Conservation (phyloP, 345 rosid species). For the Salix brachista region DNA sequence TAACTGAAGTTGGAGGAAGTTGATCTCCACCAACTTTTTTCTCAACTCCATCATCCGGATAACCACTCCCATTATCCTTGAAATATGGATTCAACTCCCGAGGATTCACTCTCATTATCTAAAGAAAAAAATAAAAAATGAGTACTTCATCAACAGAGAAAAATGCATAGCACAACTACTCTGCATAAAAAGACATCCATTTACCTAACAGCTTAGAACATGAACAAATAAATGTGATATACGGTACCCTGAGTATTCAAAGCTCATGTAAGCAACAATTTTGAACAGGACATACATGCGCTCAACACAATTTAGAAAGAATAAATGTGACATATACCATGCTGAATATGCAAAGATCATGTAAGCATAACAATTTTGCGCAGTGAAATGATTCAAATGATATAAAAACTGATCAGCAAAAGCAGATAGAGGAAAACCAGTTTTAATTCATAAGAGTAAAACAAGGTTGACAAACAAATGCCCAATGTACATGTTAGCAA, state of each 20-base stretch:
- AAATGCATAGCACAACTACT: not conserved
- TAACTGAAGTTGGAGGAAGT: conserved; percentile 52
- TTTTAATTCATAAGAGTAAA: no score
- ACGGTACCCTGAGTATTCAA: not conserved
- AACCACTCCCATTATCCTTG: conserved; percentile 70
- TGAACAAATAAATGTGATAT: not conserved
- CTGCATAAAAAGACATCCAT: not conserved
- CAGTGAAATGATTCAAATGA: no score
- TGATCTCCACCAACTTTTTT: conserved; percentile 31
- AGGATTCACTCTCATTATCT: conserved; percentile 52
- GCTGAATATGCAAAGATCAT: not conserved
- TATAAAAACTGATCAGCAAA: no score
- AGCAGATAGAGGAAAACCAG: no score
- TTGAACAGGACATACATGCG: no score
- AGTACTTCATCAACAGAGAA: not conserved
- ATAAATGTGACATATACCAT: not conserved
- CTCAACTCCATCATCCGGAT: conserved; percentile 65
- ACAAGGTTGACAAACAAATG: not conserved
- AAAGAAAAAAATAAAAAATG: conserved; percentile 7
- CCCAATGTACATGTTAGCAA: not conserved
- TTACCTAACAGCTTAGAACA: not conserved
- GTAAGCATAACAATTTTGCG: no score
- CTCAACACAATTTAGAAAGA: no score
- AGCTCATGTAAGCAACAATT: no score
- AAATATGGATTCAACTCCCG: conserved; percentile 84